Conservation (phyloP, 352 stramenopile genomes). For the Globisporangium recalcitrans region DNA sequence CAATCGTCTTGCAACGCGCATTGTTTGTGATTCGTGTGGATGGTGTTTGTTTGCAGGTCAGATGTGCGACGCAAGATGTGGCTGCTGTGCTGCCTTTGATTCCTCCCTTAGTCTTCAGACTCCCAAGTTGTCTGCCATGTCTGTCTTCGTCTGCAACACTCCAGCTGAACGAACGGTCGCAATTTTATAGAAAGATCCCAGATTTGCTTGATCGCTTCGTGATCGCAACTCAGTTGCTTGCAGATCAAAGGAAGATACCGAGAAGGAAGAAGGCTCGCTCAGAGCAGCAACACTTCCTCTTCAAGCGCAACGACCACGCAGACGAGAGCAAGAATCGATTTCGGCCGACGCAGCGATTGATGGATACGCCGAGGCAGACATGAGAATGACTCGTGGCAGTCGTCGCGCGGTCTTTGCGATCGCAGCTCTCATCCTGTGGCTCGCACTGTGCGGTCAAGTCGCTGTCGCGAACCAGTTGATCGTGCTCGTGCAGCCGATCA, state of each 20-base stretch:
- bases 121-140: no score
- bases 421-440: background rate
- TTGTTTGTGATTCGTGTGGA: no score
- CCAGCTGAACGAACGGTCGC: constrained; percentile 3
- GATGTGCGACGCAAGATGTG: background rate
- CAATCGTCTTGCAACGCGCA: background rate
- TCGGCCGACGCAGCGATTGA: background rate
- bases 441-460: constrained; percentile 7
- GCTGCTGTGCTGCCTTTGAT: no score
- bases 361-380: background rate
- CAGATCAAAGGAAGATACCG: background rate
- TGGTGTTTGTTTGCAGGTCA: background rate
- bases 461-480: constrained; percentile 36
- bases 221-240: background rate
- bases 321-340: background rate
- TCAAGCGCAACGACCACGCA: background rate
- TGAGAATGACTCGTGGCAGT: background rate
- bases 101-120: no score
- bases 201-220: constrained; percentile 6
- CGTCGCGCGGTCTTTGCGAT: background rate
- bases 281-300: background rate
- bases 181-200: constrained; percentile 6
- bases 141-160: no score
- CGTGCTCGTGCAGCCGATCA: constrained; percentile 64
- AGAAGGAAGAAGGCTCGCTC: no score